Conservation (phyloP, 495 filamentous ascomycete genomes). For the Durotheca rogersii region DNA sequence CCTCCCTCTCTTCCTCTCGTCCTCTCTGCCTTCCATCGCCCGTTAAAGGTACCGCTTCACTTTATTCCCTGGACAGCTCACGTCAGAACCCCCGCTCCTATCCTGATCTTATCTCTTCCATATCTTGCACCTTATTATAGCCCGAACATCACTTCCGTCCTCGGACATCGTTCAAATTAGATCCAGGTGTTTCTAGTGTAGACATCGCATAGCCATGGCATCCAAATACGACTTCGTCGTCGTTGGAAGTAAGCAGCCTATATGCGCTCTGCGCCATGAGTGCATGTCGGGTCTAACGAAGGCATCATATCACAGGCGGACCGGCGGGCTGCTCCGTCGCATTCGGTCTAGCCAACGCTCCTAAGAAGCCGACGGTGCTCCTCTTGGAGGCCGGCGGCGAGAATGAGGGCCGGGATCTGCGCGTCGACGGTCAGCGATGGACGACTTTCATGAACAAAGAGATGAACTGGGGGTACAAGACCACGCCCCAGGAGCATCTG, state of each 20-base stretch:
- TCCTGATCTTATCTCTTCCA: no score
- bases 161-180: no score
- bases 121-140: no score
- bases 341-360: slow-evolving; percentile 45
- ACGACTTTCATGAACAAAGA: slow-evolving; percentile 47
- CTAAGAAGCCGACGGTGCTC: slow-evolving; percentile 50
- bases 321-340: slow-evolving; percentile 57
- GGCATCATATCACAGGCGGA: slow-evolving; percentile 46
- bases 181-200: no score
- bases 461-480: slow-evolving; percentile 64
- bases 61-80: no score
- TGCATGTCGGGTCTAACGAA: not conserved
- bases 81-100: no score
- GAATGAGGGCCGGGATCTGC: slow-evolving; percentile 49
- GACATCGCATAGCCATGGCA: slow-evolving; percentile 14
- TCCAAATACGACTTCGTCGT: slow-evolving; percentile 54
- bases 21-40: no score
- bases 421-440: slow-evolving; percentile 55
- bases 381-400: slow-evolving; percentile 59
- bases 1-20: no score
- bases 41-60: no score
- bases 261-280: no score
- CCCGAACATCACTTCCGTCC: no score
- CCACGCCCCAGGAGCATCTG: slow-evolving; percentile 54
- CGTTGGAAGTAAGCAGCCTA: slow-evolving; percentile 48